These are phyloP conservation scores for Russula emetica DNA, from an alignment of 768 basidiomycete genomes.

Conservation along the genomic window DNA sequence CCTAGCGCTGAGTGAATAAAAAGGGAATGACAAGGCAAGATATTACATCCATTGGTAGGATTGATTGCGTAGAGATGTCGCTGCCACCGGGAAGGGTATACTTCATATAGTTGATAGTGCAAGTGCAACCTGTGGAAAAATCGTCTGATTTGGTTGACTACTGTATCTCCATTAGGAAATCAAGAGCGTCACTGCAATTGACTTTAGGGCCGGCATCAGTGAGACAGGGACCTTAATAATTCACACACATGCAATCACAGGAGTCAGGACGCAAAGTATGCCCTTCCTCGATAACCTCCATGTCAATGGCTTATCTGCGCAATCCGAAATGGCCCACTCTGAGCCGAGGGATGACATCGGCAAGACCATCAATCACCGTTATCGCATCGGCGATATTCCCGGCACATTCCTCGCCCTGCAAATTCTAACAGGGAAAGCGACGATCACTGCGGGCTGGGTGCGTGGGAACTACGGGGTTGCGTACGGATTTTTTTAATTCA, in stretches of 20 bases:
- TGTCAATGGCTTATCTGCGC: neutral
- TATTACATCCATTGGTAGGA: neutral
- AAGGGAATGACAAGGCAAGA: neutral
- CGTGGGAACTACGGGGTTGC: too few relatives aligned
- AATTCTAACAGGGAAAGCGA: neutral
- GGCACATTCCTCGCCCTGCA: neutral
- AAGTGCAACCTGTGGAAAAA: too few relatives aligned
- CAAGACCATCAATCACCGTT: too few relatives aligned
- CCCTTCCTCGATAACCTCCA: neutral
- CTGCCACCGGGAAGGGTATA: too few relatives aligned
- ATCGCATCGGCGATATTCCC: neutral
- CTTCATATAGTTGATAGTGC: neutral
- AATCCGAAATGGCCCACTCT: neutral
- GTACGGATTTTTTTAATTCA: neutral
- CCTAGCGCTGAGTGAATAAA: constrained; percentile 23
- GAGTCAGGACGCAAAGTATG: neutral
- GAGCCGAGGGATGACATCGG: neutral
- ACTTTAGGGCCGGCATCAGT: neutral
- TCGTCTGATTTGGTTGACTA: too few relatives aligned
- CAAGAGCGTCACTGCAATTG: neutral
- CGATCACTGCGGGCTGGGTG: neutral
- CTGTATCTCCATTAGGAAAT: neutral
- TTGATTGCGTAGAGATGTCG: too few relatives aligned
- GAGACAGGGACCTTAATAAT: neutral
- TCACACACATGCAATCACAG: neutral